Evolutionary conservation across 2,329 filamentous ascomycete species (phyloP), one percentile per base, ranked within the genome.

Genomic region (Domatiomyces catenatus): DNA sequence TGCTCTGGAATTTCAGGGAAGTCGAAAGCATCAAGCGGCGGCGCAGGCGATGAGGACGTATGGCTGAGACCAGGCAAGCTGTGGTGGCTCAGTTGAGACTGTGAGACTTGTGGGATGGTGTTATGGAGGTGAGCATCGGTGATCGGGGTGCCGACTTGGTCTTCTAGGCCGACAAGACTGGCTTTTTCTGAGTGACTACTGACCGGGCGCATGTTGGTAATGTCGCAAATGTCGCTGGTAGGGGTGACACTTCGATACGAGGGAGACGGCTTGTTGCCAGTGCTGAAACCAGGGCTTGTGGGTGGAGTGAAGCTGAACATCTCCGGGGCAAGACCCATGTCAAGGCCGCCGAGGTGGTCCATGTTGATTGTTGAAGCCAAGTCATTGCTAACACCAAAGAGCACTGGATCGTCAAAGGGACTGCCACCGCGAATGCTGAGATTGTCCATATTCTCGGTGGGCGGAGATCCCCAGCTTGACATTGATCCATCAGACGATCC

Each of bases 251-350:
- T 51, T 45, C 39, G 45, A 22, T 15, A 15, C 5, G 12, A 15
- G 10, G 68, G 65, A 6, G 67, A 69, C 18, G 64, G 61, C 17
- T 64, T 62, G 54, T 67, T 65, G 42, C 64, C 63, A 17, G 63
- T 65, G 49, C 63, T 68, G 53, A 63, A 64, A 10, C 66, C 66
- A 8, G 71, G 71, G 22, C 71, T 73, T 4, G 68, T 62, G 3
- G 71, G 70, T 26, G 71, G 71, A 3, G 71, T 74, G 52, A 67
- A 71, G 2, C 69, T 68, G 49, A 72, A 71, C 26, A 64, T 61
- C 48, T 67, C 66, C 1, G 67, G 64, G 20, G 19, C 26, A 18
- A 39, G 48, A 42, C 22, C 39, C 22, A 47, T 24, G 22, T 42
- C 18, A 26, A 6, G 17, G 20, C 22, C 26, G 26, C 19, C 47